Evolutionary conservation across 768 basidiomycete genomes (phyloP).

Genomic region (Amanita molliuscula): DNA sequence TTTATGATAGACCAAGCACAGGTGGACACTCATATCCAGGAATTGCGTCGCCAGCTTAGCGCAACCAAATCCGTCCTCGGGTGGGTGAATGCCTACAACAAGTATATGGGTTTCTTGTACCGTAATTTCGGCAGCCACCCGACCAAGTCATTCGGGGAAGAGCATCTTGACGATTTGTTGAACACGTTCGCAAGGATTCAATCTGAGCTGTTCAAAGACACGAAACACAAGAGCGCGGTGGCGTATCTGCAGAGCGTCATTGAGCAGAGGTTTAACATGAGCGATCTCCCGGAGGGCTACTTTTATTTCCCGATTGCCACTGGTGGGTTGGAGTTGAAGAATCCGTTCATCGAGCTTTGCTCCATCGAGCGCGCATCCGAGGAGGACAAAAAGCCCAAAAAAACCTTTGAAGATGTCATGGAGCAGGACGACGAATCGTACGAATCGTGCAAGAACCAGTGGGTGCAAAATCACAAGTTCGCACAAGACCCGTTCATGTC

Average conservation of each 20-base stretch:
- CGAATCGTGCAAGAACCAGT: conserved; percentile 15
- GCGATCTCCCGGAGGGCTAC: conserved; percentile 27
- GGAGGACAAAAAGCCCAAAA: conserved; percentile 5
- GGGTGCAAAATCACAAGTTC: neutral
- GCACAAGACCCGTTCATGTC: conserved; percentile 8
- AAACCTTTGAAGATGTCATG: conserved; percentile 14
- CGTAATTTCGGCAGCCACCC: conserved; percentile 26
- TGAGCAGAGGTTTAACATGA: conserved; percentile 16
- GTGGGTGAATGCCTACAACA: conserved; percentile 28
- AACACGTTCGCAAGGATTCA: conserved; percentile 23
- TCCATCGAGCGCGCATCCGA: conserved; percentile 18
- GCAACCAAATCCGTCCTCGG: conserved; percentile 27
- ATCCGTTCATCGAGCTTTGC: conserved; percentile 17
- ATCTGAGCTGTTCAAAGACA: conserved; percentile 19
- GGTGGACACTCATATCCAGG: conserved; percentile 25
- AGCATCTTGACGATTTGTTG: conserved; percentile 21
- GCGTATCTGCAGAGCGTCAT: conserved; percentile 14
- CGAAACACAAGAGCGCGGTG: conserved; percentile 12
- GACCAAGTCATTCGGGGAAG: conserved; percentile 21
- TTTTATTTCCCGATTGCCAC: conserved; percentile 27
- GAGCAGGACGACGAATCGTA: conserved; percentile 17
- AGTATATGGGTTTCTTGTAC: conserved; percentile 27
- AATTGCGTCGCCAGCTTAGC: conserved; percentile 25
- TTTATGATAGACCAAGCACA: conserved; percentile 27
- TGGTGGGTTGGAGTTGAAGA: conserved; percentile 26